phyloP scores from a whole-genome alignment of 495 filamentous ascomycete species.

The Penicillium samsonianum region DNA sequence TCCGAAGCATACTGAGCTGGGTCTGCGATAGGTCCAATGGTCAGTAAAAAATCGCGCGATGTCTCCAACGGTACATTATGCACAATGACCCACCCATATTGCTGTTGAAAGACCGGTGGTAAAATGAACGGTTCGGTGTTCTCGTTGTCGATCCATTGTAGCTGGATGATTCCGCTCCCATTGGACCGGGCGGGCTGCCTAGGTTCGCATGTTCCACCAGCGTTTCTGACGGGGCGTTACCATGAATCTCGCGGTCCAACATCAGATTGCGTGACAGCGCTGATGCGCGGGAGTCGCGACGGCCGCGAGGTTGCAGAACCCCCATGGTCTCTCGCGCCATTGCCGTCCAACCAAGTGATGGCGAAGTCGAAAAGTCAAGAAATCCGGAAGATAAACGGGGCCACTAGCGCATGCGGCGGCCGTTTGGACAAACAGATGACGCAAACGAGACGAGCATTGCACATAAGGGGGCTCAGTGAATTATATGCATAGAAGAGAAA shows the following conservation, averaged over 20 bases:
- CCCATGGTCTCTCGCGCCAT: conserved; percentile 35
- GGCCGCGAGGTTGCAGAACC: conserved; percentile 39
- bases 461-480: neutral
- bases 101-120: conserved; percentile 70
- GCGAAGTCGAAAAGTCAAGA: neutral
- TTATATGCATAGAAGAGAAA: neutral
- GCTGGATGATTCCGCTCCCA: conserved; percentile 40
- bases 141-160: conserved; percentile 51
- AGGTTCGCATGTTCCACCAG: conserved; percentile 38
- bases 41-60: conserved; percentile 32
- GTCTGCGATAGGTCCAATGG: conserved; percentile 50
- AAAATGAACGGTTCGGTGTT: conserved; percentile 75
- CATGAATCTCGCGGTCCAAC: conserved; percentile 24
- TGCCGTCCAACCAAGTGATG: conserved; percentile 2
- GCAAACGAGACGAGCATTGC: conserved; percentile 18
- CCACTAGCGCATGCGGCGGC: conserved; percentile 27
- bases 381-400: conserved; percentile 20
- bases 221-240: conserved; percentile 22
- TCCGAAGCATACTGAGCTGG: conserved; percentile 69
- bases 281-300: conserved; percentile 40
- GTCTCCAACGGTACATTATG: conserved; percentile 4
- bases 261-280: conserved; percentile 29
- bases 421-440: conserved; percentile 27
- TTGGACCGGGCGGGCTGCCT: conserved; percentile 35
- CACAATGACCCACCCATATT: conserved; percentile 53